A percentile compares a stretch with the other conserved stretches of the same genome.
phyloP scores from a whole-genome alignment of 345 rosid genomes.

The Salix udensis region DNA sequence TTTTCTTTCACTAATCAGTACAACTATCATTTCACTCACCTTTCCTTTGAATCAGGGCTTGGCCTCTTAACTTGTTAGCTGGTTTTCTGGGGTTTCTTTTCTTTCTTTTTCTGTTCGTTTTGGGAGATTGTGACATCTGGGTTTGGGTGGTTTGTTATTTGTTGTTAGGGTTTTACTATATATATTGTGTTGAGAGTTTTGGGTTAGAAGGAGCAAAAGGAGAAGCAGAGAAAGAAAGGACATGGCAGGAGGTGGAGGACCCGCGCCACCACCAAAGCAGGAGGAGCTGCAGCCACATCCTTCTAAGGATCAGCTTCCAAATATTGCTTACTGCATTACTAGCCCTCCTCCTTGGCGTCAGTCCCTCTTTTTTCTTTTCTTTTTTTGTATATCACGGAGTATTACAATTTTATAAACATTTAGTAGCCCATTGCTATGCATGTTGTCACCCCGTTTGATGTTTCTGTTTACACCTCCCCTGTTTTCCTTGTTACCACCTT shows the following conservation, averaged over 20 bases:
- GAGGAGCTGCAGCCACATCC: slow-evolving; percentile 94
- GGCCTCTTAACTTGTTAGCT: neutral
- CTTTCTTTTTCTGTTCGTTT: neutral
- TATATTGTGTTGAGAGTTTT: slow-evolving; percentile 26
- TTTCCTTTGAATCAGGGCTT: neutral
- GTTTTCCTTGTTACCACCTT: neutral
- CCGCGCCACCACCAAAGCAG: slow-evolving; percentile 72
- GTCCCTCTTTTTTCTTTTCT: slow-evolving; percentile 5
- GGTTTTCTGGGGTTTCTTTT: slow-evolving; percentile 4
- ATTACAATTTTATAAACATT: neutral
- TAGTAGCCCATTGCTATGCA: neutral
- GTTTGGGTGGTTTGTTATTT: slow-evolving; percentile 1
- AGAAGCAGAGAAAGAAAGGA: slow-evolving; percentile 9
- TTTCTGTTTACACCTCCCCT: neutral
- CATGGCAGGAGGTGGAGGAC: slow-evolving; percentile 62
- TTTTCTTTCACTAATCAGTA: neutral
- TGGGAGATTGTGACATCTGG: slow-evolving; percentile 17
- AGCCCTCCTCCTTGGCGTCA: slow-evolving; percentile 99
- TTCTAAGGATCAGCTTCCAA: slow-evolving; percentile 78
- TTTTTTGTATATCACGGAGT: neutral
- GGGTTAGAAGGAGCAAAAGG: slow-evolving; percentile 9
- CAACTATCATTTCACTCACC: neutral
- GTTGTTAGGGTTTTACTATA: slow-evolving; percentile 17
- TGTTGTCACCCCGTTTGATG: slow-evolving; percentile 7
- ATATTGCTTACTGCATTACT: slow-evolving; percentile 71